A percentile compares a stretch with the other conserved stretches of the same genome.
These are phyloP conservation scores for Vicia faba DNA, from an alignment of 306 rosid genomes.

Conservation along the genomic window DNA sequence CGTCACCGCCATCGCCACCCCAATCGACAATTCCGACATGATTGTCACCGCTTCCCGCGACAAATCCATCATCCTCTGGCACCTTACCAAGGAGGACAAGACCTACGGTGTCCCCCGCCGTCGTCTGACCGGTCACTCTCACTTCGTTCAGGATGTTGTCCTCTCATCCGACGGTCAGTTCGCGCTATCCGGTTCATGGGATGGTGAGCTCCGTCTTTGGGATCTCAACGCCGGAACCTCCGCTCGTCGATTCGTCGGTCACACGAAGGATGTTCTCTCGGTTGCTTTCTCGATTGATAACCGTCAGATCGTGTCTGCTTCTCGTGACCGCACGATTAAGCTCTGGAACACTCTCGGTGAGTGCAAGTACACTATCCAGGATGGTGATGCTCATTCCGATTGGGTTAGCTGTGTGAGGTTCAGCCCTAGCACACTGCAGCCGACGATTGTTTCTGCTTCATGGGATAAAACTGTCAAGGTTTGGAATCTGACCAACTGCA, in stretches of 20 bases:
- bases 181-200: conserved; percentile 99
- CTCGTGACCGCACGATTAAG: conserved; percentile 95
- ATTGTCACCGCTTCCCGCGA: conserved; percentile 89
- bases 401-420: conserved; percentile 95
- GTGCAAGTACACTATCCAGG: conserved; percentile 91
- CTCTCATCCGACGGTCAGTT: conserved; percentile 98
- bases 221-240: conserved; percentile 77
- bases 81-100: conserved; percentile 85
- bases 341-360: conserved; percentile 98
- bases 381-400: conserved; percentile 72
- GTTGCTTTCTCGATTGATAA: conserved; percentile 94
- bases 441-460: conserved; percentile 81
- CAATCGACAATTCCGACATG: conserved; percentile 87
- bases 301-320: conserved; percentile 98
- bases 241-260: conserved; percentile 90
- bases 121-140: conserved; percentile 86
- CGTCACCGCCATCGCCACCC: conserved; percentile 94
- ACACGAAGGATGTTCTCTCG: conserved; percentile 91
- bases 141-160: conserved; percentile 90
- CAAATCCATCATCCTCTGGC: conserved; percentile 89
- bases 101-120: conserved; percentile 95
- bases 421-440: conserved; percentile 71
- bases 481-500: conserved; percentile 86
- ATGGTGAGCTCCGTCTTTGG: conserved; percentile 99
- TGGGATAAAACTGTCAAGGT: conserved; percentile 75